Conservation (phyloP, 495 filamentous ascomycete genomes). For the Rhypophila decipiens region DNA sequence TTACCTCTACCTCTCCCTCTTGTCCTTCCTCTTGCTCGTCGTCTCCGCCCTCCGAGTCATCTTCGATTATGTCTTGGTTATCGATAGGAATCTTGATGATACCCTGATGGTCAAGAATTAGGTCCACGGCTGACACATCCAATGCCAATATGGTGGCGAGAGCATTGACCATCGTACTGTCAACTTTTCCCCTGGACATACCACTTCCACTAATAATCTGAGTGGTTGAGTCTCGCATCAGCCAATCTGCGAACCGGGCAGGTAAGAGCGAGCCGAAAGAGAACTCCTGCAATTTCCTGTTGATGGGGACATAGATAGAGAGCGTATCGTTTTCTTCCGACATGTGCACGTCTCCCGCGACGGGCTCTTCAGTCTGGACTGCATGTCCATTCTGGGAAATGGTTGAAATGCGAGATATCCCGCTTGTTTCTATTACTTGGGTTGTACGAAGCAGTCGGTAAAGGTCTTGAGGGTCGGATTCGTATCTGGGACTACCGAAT, state of each 20-base stretch:
- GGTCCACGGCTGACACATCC: background rate
- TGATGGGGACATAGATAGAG: conserved; percentile 31
- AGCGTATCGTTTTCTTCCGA: conserved; percentile 17
- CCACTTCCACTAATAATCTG: no score
- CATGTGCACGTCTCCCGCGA: conserved; percentile 22
- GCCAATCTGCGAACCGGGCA: conserved; percentile 21
- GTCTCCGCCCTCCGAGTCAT: background rate
- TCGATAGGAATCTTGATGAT: background rate
- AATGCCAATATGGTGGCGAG: background rate
- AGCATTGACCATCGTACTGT: background rate
- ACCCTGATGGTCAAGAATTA: conserved; percentile 1
- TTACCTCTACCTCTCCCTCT: no score
- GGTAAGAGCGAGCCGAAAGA: conserved; percentile 30
- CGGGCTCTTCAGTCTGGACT: conserved; percentile 14
- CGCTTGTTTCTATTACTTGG: conserved; percentile 21
- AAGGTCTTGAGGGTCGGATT: conserved; percentile 12
- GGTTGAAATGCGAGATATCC: conserved; percentile 23
- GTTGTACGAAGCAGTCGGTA: conserved; percentile 22
- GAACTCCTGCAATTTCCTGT: conserved; percentile 25
- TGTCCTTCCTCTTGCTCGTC: background rate
- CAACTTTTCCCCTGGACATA: conserved; percentile 1
- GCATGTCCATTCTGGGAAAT: conserved; percentile 18
- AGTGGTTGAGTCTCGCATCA: conserved; percentile 27
- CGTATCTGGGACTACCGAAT: conserved; percentile 27
- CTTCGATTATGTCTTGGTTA: no score